Evolutionary conservation across 176 grass and related monocot species (phyloP).

Genomic region (Saccharum spontaneum): DNA sequence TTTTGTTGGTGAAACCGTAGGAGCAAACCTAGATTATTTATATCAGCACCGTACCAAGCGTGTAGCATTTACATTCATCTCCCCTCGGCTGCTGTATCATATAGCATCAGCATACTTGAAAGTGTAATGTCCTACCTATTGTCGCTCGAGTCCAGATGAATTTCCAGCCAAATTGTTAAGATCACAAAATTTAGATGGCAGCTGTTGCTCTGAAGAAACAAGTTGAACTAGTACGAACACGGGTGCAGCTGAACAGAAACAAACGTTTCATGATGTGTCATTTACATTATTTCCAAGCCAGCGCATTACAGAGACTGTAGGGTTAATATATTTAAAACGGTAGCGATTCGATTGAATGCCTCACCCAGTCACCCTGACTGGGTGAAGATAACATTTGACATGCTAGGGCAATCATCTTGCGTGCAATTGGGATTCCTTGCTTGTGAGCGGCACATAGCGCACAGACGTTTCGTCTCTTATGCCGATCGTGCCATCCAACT

Average conservation of each 20-base stretch:
- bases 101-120: background rate
- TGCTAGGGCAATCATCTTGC: slow-evolving; percentile 36
- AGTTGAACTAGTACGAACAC: background rate
- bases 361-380: background rate
- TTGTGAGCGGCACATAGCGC: slow-evolving; percentile 67
- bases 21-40: background rate
- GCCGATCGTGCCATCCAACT: slow-evolving; percentile 49
- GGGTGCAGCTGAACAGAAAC: background rate
- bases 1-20: slow-evolving; percentile 2
- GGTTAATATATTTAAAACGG: slow-evolving; percentile 27
- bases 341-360: background rate
- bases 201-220: background rate
- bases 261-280: background rate
- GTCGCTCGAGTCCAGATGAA: background rate
- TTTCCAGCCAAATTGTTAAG: background rate
- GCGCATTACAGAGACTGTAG: background rate
- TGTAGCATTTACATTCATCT: background rate
- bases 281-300: slow-evolving; percentile 6
- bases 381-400: background rate
- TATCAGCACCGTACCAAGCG: background rate
- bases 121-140: background rate
- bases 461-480: slow-evolving; percentile 60
- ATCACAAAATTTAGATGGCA: background rate
- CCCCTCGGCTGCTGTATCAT: background rate
- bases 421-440: slow-evolving; percentile 55